Evolutionary conservation across 768 basidiomycete species (phyloP), one percentile per base, ranked within the genome.

Genomic region (Mycena metata): DNA sequence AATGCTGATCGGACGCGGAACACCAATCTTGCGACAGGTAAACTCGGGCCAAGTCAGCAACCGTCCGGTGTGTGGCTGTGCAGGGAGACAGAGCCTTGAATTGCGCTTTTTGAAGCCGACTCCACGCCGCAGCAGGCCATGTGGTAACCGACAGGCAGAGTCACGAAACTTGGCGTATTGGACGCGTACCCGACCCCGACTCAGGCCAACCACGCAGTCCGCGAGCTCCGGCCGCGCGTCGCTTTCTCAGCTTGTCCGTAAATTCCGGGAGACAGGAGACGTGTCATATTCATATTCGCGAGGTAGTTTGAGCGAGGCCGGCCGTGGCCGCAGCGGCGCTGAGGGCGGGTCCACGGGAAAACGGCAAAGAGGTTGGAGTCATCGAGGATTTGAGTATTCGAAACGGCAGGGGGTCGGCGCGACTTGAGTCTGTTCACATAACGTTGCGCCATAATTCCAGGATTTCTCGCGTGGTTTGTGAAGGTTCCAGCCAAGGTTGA

Each of bases 41-140:
- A 50, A 46, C 30, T 49, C 57, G 57, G 64, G 5, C 10, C 45
- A 23, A 60, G 65, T 66, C 49, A 66, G 65, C 65, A 26, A 45
- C 24, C n/a, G 39, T 39, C 60, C 42, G 30, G 39, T 19, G n/a
- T 26, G 58, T 54, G 58, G 58, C 65, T 33, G 65, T 66, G 65
- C 16, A 24, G 36, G 17, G 33, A 17, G 6, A 8, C 39, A 9
- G 23, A 39, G 60, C 43, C 26, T 21, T 21, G 4, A 47, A 8
- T 55, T 46, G 39, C 39, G 39, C 39, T 15, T 39, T 3, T 39
- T 39, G 39, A 39, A 39, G 11, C 15, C 15, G 56, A 58, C 56
- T 65, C 56, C 55, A 57, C n/a, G 30, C 57, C 47, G 49, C 64
- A 59, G 64, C 23, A 41, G 24, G 35, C 39, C 55, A 55, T 26